Percentiles rank a stretch among this genome's conserved stretches.
phyloP scores from a whole-genome alignment of 768 basidiomycete genomes.

The Pholiota conissans region DNA sequence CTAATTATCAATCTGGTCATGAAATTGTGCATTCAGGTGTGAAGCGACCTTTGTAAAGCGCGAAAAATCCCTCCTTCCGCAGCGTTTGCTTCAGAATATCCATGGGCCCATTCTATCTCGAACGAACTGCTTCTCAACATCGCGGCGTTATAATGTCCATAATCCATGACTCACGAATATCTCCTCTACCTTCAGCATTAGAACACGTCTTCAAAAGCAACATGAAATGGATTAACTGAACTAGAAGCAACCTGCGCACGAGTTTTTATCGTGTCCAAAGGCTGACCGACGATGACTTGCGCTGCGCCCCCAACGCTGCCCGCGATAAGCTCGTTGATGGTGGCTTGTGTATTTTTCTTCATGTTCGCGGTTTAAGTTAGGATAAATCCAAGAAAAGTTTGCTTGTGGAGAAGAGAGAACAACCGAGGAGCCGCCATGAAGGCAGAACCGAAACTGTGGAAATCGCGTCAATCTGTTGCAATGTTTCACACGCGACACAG shows the following conservation, averaged over 20 bases:
- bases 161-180: constrained; percentile 77
- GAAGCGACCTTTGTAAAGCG: constrained; percentile 85
- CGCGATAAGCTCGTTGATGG: constrained; percentile 80
- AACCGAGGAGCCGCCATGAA: background rate
- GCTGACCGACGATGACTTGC: constrained; percentile 94
- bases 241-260: constrained; percentile 86
- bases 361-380: constrained; percentile 1
- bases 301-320: constrained; percentile 93
- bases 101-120: constrained; percentile 81
- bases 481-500: background rate
- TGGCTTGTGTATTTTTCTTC: constrained; percentile 40
- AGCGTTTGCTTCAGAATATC: constrained; percentile 85
- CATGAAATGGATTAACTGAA: constrained; percentile 33
- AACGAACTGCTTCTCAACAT: background rate
- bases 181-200: constrained; percentile 48
- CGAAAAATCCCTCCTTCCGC: constrained; percentile 87
- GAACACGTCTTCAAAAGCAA: constrained; percentile 1
- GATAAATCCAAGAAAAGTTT: background rate
- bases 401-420: background rate
- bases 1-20: background rate
- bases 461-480: constrained; percentile 9
- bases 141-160: background rate
- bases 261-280: constrained; percentile 86
- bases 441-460: background rate
- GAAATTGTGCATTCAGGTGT: no score